Evolutionary conservation across 345 rosid genomes (phyloP).

Genomic region (Heritiera fomes): DNA sequence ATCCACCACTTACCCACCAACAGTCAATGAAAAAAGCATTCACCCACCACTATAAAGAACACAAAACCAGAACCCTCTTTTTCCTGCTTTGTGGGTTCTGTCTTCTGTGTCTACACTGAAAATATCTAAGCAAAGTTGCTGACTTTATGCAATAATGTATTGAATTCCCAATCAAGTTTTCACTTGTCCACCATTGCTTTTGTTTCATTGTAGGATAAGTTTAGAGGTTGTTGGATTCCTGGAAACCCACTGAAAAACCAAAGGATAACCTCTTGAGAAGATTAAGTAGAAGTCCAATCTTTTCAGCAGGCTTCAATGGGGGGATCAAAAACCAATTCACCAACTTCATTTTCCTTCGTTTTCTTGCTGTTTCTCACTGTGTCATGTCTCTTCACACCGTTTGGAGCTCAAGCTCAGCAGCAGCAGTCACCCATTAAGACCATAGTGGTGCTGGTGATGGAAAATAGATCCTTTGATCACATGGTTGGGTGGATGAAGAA

Average conservation of each 20-base stretch:
- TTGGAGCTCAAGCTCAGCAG: constrained; percentile 31
- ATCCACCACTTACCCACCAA: too few species aligned
- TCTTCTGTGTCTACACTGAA: background rate
- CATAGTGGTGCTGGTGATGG: constrained; percentile 81
- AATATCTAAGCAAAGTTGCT: background rate
- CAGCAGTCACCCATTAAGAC: constrained; percentile 72
- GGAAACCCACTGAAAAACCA: background rate
- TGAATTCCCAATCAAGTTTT: constrained; percentile 17
- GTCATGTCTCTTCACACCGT: constrained; percentile 37
- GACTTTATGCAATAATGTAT: background rate
- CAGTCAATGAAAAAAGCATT: background rate
- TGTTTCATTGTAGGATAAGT: background rate
- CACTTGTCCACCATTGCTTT: background rate
- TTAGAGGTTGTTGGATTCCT: background rate
- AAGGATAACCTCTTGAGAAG: background rate
- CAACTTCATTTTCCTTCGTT: constrained; percentile 35
- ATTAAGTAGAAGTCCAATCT: constrained; percentile 8
- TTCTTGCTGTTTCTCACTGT: constrained; percentile 48
- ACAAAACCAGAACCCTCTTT: background rate
- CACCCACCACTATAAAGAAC: background rate
- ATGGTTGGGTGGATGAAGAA: constrained; percentile 98
- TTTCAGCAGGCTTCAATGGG: constrained; percentile 31
- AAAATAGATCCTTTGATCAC: constrained; percentile 90
- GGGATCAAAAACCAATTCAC: constrained; percentile 29
- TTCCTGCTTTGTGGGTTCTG: background rate